Evolutionary conservation across 345 rosid genomes (phyloP), one percentile per base, ranked within the genome.

Genomic region (Garcia nutans): DNA sequence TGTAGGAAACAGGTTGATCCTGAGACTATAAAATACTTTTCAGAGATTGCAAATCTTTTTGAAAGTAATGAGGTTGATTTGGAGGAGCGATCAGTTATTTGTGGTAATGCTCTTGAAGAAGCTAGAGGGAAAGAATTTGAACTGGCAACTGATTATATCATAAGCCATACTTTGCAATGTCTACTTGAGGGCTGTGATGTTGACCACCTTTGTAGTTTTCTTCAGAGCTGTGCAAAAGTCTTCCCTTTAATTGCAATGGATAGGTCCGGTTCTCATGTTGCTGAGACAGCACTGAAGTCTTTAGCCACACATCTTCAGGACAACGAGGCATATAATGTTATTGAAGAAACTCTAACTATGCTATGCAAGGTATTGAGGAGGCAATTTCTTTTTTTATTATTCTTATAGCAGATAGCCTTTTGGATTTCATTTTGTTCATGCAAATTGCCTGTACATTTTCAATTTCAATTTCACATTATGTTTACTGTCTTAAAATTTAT

Each of bases 221-320:
- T 96, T n/a, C 86, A 74, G 52, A 84, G 89, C 66, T 88, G 88
- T 78, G 87, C 93, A 8, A 49, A 79, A 7, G 82, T 80, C 70
- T 93, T 96, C 78, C 93, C 98, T 77, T 84, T 86, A 75, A 87
- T 93, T 82, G 91, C 98, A 55, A 91, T 91, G 95, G 98, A 93
- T 82, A 89, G 91, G 50, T 92, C 97, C 63, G 97, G 98, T 75
- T 96, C 99, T 66, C 97, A 96, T 87, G 98, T 93, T 63, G 94
- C 94, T 0, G 98, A 96, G 86, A 86, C 98, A 62, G 95, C 97
- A 75, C 91, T 96, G 58, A 93, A 91, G 90, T 89, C 95, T 59
- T 78, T 96, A 82, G 84, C 87, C 33, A 52, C 72, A 37, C 97
- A 90, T 84, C 89, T 96, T 74, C 86, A 93, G 68, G 95, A 92